phyloP scores from a whole-genome alignment of 352 stramenopile genomes.

The Pythium dissotocum region DNA sequence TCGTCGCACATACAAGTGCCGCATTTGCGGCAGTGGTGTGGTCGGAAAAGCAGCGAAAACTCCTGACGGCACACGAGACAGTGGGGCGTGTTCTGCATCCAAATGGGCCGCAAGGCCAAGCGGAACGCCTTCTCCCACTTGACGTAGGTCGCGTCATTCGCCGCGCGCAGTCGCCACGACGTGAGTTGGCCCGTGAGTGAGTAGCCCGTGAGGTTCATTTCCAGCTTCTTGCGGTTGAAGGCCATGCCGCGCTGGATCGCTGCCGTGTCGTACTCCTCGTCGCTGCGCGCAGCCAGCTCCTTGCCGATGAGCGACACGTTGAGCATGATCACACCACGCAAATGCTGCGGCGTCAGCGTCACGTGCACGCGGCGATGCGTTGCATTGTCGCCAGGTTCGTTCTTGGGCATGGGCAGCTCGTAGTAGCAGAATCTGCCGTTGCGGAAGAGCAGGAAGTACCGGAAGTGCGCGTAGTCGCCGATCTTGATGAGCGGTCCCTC shows the following conservation, averaged over 20 bases:
- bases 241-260: constrained; percentile 68
- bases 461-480: constrained; percentile 85
- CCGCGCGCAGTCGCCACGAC: constrained; percentile 75
- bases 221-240: constrained; percentile 80
- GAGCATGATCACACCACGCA: constrained; percentile 85
- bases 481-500: constrained; percentile 85
- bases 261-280: constrained; percentile 73
- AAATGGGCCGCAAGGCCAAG: constrained; percentile 73
- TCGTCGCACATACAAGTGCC: constrained; percentile 86
- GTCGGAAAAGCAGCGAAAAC: constrained; percentile 73
- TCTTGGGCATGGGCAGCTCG: constrained; percentile 67
- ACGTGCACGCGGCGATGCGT: constrained; percentile 53
- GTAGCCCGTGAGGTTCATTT: constrained; percentile 84
- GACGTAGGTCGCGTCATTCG: constrained; percentile 67
- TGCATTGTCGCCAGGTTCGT: constrained; percentile 1
- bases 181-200: constrained; percentile 76
- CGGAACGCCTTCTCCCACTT: constrained; percentile 85
- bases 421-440: constrained; percentile 89
- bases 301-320: constrained; percentile 74
- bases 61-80: constrained; percentile 78
- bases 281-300: constrained; percentile 50
- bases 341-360: constrained; percentile 72
- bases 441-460: constrained; percentile 83
- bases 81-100: constrained; percentile 71
- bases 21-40: constrained; percentile 85